Conservation (phyloP, 306 rosid species). For the Dryas octopetala region DNA sequence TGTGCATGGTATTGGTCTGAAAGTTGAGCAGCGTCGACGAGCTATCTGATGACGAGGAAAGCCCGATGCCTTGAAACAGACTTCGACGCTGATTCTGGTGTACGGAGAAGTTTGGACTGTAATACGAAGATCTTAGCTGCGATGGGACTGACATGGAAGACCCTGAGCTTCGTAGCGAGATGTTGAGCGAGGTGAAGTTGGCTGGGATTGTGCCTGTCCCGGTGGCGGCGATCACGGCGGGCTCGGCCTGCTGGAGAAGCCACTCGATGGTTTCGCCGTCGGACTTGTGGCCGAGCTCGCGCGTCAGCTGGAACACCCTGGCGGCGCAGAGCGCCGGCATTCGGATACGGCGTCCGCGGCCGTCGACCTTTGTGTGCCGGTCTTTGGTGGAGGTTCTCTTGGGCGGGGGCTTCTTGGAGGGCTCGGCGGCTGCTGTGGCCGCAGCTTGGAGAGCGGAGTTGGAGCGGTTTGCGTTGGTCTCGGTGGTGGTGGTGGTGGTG, state of each 20-base stretch:
- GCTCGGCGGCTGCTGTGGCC: constrained; percentile 19
- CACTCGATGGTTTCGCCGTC: constrained; percentile 90
- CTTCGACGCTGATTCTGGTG: constrained; percentile 31
- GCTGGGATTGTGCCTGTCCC: constrained; percentile 96
- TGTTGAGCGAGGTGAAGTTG: constrained; percentile 78
- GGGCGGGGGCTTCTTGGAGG: constrained; percentile 63
- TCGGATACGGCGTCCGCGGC: constrained; percentile 87
- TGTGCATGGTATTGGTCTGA: constrained; percentile 46
- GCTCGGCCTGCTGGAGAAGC: constrained; percentile 91
- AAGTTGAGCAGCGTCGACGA: constrained; percentile 64
- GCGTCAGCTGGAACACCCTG: constrained; percentile 76
- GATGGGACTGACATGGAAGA: constrained; percentile 86
- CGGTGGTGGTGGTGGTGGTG: constrained; percentile 20
- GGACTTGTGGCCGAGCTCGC: constrained; percentile 80
- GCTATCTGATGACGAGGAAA: constrained; percentile 35
- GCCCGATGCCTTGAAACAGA: constrained; percentile 62
- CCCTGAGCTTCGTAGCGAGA: constrained; percentile 82
- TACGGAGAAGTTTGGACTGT: constrained; percentile 67
- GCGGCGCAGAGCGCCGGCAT: constrained; percentile 96
- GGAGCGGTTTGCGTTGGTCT: constrained; percentile 4
- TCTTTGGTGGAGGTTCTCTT: constrained; percentile 82
- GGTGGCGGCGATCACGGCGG: constrained; percentile 83
- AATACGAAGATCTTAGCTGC: constrained; percentile 72
- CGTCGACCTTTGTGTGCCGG: constrained; percentile 88
- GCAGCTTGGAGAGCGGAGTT: neutral